phyloP scores from a whole-genome alignment of 495 filamentous ascomycete genomes.

The Aspergillus cavernicola region DNA sequence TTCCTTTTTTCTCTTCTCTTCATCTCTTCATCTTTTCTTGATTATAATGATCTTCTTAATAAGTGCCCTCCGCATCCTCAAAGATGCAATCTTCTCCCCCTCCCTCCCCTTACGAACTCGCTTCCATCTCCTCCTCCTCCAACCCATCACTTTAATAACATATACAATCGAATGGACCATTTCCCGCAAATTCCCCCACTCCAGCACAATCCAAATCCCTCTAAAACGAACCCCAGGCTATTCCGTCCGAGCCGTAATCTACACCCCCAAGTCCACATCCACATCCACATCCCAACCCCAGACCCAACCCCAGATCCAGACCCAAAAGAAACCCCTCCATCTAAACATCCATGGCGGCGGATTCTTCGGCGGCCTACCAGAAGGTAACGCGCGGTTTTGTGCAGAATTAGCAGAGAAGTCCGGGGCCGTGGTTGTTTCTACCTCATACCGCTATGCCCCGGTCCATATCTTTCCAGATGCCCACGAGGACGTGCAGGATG shows the following conservation, averaged over 20 bases:
- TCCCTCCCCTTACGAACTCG: conserved; percentile 1
- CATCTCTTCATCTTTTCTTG: too few relatives aligned
- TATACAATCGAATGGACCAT: conserved; percentile 9
- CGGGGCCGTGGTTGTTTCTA: conserved; percentile 11
- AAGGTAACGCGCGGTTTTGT: conserved; percentile 11
- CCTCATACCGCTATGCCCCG: conserved; percentile 3
- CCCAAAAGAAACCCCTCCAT: neutral
- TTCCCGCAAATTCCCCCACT: neutral
- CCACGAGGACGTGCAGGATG: conserved; percentile 11
- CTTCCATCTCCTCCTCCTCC: conserved; percentile 1
- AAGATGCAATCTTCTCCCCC: conserved; percentile 4
- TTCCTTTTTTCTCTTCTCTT: too few relatives aligned
- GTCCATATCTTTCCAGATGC: conserved; percentile 5
- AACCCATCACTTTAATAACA: conserved; percentile 8
- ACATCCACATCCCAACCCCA: neutral
- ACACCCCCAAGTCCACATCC: too few relatives aligned
- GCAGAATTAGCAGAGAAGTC: neutral
- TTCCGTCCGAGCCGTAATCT: conserved; percentile 7
- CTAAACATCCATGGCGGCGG: conserved; percentile 14
- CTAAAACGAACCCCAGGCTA: conserved; percentile 1
- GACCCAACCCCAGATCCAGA: neutral
- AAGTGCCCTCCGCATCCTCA: neutral
- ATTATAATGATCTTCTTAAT: neutral
- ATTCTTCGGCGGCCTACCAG: conserved; percentile 10
- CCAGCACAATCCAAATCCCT: neutral